Evolutionary conservation across 2,329 filamentous ascomycete species (phyloP).

Genomic region (Neofusicoccum sp.): DNA sequence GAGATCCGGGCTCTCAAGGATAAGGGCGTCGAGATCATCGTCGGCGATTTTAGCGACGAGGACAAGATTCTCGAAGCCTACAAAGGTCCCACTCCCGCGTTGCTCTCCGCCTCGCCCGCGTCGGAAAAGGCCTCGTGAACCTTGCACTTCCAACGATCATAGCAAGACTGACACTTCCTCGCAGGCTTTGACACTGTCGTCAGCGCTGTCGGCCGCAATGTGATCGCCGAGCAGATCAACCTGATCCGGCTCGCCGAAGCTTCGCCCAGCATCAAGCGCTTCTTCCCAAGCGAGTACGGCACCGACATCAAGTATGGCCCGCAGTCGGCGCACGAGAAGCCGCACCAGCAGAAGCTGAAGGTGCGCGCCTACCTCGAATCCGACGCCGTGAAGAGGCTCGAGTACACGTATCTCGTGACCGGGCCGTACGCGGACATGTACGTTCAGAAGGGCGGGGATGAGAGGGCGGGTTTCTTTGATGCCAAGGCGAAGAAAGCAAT

Average conservation of each 20-base stretch:
- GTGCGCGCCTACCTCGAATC: constrained; percentile 57
- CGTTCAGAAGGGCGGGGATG: constrained; percentile 44
- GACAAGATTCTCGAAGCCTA: constrained; percentile 58
- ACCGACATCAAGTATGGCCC: constrained; percentile 64
- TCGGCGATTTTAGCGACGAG: constrained; percentile 55
- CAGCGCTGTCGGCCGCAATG: constrained; percentile 63
- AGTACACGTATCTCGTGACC: constrained; percentile 67
- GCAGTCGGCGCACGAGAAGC: constrained; percentile 59
- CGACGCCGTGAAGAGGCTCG: constrained; percentile 35
- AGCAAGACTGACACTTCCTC: background rate
- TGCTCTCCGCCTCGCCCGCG: background rate
- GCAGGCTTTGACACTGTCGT: constrained; percentile 63
- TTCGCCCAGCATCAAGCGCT: constrained; percentile 56
- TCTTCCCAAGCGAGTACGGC: constrained; percentile 67
- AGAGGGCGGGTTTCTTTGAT: constrained; percentile 59
- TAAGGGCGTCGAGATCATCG: constrained; percentile 53
- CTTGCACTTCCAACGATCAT: background rate
- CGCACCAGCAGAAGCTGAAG: constrained; percentile 68
- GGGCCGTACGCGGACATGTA: constrained; percentile 68
- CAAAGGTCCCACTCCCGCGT: constrained; percentile 35
- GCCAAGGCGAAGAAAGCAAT: constrained; percentile 56
- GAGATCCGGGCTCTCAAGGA: constrained; percentile 49
- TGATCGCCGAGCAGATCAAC: constrained; percentile 59
- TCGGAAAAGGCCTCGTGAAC: background rate
- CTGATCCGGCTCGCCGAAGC: constrained; percentile 61